Evolutionary conservation across 306 rosid species (phyloP), one percentile per base, ranked within the genome.

Genomic region (Boehmeria nivea): DNA sequence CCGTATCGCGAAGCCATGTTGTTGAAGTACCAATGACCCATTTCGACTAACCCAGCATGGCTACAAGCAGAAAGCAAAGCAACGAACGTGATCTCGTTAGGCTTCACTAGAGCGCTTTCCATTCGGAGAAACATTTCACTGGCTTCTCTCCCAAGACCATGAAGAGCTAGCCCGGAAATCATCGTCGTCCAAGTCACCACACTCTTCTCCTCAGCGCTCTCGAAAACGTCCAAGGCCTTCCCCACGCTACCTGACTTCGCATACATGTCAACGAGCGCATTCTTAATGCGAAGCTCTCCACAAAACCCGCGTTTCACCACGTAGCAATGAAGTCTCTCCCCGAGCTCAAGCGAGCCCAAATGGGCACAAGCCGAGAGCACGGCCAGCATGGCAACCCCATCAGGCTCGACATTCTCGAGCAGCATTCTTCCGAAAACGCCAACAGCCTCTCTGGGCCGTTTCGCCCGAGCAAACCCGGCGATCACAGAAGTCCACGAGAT

Each of bases 21-120:
- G 2, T 36, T 13, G 67, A 86, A 86, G 50, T 47, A 70, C 53
- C 71, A 22, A 5, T 59, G 71, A 20, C 90, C 84, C 53, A 23
- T 44, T 37, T 80, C 85, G 38, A 83, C 81, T 66, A 80, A 71
- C 19, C 87, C 76, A 13, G 48, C 85, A 73, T 86, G 95, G 54
- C 85, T 73, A 58, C 95, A 86, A 66, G 90, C 95, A 31, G 85
- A 82, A 55, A 86, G 95, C 57, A 86, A 22, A 27, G 90, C 81
- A 6, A 78, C 54, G 67, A 78, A 86, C 44, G 90, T 86, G 50
- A 83, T 57, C 50, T 80, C 71, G 20, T 80, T 80, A 3, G 95
- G 90, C 69, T 61, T 66, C 15, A 83, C 73, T 65, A 17, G 46
- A 26, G 69, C 83, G 44, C 57, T 56, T 60, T 80, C 87, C 90